Conservation (phyloP, 306 rosid genomes). For the Prunus mume region DNA sequence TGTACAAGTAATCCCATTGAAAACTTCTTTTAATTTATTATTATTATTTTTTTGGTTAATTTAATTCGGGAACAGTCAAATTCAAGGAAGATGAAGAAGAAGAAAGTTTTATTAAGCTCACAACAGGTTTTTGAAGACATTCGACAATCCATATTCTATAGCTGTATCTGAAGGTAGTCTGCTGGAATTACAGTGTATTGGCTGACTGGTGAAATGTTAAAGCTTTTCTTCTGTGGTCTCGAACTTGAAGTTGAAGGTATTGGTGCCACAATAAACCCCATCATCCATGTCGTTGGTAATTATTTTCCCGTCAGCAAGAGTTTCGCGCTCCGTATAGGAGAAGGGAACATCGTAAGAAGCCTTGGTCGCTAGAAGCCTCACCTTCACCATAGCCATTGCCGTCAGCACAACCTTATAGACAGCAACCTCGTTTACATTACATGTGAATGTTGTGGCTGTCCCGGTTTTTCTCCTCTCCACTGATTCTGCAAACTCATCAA, state of each 20-base stretch:
- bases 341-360: slow-evolving; percentile 9
- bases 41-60: too few species aligned
- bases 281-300: background rate
- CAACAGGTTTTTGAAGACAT: too few species aligned
- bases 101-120: too few species aligned
- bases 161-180: too few species aligned
- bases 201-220: too few species aligned
- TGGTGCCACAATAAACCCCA: slow-evolving; percentile 7
- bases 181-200: too few species aligned
- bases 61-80: too few species aligned
- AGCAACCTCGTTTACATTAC: background rate
- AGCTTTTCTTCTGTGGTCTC: background rate
- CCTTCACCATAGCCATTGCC: background rate
- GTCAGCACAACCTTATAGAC: background rate
- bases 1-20: too few species aligned
- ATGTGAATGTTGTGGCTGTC: too few species aligned
- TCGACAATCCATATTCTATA: too few species aligned
- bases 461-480: background rate
- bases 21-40: too few species aligned
- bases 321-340: slow-evolving; percentile 7
- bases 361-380: background rate
- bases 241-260: slow-evolving; percentile 2
- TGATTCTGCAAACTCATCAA: background rate
- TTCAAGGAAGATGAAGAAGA: too few species aligned
- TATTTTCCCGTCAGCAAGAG: slow-evolving; percentile 3